Percentiles rank a stretch among this genome's conserved stretches.
phyloP scores from a whole-genome alignment of 2,329 filamentous ascomycete species.

The Fusarium coicis region DNA sequence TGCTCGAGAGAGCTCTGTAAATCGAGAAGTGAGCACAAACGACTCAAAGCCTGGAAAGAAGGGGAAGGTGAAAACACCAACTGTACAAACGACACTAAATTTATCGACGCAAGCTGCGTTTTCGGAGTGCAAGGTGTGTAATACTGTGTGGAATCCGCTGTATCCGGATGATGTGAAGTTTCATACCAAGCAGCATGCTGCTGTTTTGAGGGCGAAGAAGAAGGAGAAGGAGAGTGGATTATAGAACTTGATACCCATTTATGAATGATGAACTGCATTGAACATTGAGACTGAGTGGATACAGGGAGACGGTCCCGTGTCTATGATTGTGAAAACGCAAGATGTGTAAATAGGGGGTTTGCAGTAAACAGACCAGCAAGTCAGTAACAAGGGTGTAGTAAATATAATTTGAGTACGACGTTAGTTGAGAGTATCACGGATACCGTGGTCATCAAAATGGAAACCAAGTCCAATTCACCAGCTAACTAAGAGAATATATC shows the following conservation, averaged over 20 bases:
- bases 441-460: background rate
- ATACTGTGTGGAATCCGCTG: constrained; percentile 57
- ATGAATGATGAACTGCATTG: constrained; percentile 24
- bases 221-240: constrained; percentile 37
- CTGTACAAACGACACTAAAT: constrained; percentile 58
- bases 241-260: constrained; percentile 41
- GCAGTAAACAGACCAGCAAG: background rate
- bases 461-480: background rate
- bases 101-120: constrained; percentile 55
- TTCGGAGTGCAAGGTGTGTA: constrained; percentile 56
- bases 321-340: no score
- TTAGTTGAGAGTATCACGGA: no score
- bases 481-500: background rate
- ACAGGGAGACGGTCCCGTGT: no score
- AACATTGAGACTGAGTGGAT: no score
- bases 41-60: constrained; percentile 33
- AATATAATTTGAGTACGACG: no score
- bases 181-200: constrained; percentile 54
- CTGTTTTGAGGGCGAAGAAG: constrained; percentile 45
- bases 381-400: background rate
- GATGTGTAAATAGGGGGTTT: background rate
- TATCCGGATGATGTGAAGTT: constrained; percentile 57
- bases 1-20: background rate
- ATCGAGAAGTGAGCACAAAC: constrained; percentile 4
- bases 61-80: constrained; percentile 37